Evolutionary conservation across 2,329 filamentous ascomycete genomes (phyloP).

Genomic region (Cladosporium austrohemisphaericum): DNA sequence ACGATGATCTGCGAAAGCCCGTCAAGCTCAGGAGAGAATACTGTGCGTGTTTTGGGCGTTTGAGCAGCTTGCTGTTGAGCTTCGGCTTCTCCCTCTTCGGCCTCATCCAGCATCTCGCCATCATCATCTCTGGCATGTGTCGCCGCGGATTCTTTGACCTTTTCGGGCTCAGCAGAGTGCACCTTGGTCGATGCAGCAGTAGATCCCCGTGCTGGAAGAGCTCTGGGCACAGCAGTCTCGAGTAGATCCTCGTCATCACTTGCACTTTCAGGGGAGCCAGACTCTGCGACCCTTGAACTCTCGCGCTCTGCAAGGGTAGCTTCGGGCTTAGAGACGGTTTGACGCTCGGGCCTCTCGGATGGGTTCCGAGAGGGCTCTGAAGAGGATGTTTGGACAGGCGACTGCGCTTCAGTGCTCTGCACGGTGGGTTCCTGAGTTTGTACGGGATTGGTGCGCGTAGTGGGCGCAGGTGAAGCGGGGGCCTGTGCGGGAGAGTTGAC

Average conservation of each 20-base stretch:
- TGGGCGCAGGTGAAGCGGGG: not conserved
- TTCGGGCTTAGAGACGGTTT: no score
- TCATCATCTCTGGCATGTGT: slow-evolving; percentile 7
- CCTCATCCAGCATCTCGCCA: slow-evolving; percentile 21
- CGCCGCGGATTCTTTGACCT: not conserved
- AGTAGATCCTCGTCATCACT: not conserved
- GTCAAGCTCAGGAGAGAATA: not conserved
- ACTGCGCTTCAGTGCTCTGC: not conserved
- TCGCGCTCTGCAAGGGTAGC: no score
- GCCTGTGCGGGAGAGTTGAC: not conserved
- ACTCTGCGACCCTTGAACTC: no score
- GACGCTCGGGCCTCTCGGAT: no score
- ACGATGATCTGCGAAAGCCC: not conserved
- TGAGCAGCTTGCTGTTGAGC: not conserved
- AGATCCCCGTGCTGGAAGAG: not conserved
- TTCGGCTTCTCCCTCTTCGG: not conserved
- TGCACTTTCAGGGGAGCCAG: no score
- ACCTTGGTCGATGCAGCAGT: not conserved
- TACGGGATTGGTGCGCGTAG: not conserved
- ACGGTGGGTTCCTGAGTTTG: not conserved
- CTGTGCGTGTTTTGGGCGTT: not conserved
- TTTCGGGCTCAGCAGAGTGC: not conserved
- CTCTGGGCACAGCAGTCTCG: not conserved
- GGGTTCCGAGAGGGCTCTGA: no score
- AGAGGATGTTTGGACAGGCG: not conserved